Evolutionary conservation across 495 filamentous ascomycete genomes (phyloP).

Genomic region (Margaritispora aquatica): DNA sequence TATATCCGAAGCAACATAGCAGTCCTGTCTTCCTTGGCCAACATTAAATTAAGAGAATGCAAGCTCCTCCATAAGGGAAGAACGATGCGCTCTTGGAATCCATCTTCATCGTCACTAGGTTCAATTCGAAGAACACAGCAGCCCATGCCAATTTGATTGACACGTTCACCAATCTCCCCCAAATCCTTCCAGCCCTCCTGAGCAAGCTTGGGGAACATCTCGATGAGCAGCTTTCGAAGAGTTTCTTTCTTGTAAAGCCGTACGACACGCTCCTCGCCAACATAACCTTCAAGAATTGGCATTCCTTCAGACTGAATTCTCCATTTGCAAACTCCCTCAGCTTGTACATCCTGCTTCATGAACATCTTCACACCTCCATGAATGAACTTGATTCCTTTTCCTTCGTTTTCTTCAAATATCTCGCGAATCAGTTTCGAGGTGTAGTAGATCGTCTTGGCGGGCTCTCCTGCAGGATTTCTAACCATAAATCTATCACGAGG

Average conservation of each 20-base stretch:
- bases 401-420: conserved; percentile 78
- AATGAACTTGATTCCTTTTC: conserved; percentile 86
- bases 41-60: conserved; percentile 86
- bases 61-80: conserved; percentile 89
- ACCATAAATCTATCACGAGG: conserved; percentile 91
- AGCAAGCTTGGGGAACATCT: conserved; percentile 88
- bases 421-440: conserved; percentile 76
- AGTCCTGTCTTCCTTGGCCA: conserved; percentile 90
- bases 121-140: conserved; percentile 87
- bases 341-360: conserved; percentile 91
- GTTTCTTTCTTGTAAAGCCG: conserved; percentile 67
- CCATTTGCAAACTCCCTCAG: conserved; percentile 79
- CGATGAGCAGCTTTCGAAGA: conserved; percentile 69
- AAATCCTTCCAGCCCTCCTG: conserved; percentile 63
- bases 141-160: conserved; percentile 73
- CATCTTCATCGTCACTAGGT: conserved; percentile 58
- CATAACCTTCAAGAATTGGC: conserved; percentile 78
- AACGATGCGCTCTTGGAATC: conserved; percentile 74
- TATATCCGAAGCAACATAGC: conserved; percentile 89
- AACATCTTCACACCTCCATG: conserved; percentile 98
- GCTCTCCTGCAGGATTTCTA: conserved; percentile 76
- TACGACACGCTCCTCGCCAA: conserved; percentile 73
- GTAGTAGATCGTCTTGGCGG: conserved; percentile 91
- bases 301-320: conserved; percentile 92
- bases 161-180: conserved; percentile 81